Base-by-base conservation (phyloP, 805 yeast species). In the Helenozyma rhizophorensis region DNA sequence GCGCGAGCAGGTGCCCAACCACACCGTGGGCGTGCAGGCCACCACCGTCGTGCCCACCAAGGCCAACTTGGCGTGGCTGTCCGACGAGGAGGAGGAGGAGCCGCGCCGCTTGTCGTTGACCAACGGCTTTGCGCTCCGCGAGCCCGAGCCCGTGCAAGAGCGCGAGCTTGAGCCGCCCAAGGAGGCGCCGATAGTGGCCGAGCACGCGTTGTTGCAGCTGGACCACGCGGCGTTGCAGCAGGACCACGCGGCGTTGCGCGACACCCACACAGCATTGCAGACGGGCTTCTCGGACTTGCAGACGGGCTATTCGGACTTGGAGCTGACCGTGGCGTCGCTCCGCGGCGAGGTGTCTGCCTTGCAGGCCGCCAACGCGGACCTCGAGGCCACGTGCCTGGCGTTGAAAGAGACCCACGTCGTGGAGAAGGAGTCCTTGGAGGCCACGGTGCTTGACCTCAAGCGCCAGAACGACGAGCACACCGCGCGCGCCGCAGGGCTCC, bases 21-120 rank as follows among this genome's bases (percentile, higher is more conserved):
- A 53, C 33, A 40, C 60, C 17, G 58, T 65, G 17, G 72, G 80
- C 1, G 54, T 76, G 11, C 85, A 78, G 42, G 57, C 83, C 9
- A 73, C 83, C 5, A 77, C 81, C 4, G 80, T 90, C 4, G 76
- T 83, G n/a, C 96, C 97, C 0, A 74, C 82, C 17, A 86, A 83
- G 54, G 85, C 96, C 1, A 77, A 81, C 26, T 68, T 90, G 53
- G 80, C 89, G 3, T 93, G 96, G 88, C 82, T 90, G 11, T 82
- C 88, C 33, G 95, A 83, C 44, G 95, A 83, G 29, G 85, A 76
- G 2, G 74, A 67, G 1, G 31, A 30, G 13, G 21, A 23, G 7
- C 24, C 35, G 15, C 30, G 44, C n/a, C 13, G 50, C 28, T 18
- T 31, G 14, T 36, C 39, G 9, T 29, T 29, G 14, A 28, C 36